Base-by-base conservation (phyloP, 2,329 filamentous ascomycete genomes). In the Aspergillus eucalypticola region DNA sequence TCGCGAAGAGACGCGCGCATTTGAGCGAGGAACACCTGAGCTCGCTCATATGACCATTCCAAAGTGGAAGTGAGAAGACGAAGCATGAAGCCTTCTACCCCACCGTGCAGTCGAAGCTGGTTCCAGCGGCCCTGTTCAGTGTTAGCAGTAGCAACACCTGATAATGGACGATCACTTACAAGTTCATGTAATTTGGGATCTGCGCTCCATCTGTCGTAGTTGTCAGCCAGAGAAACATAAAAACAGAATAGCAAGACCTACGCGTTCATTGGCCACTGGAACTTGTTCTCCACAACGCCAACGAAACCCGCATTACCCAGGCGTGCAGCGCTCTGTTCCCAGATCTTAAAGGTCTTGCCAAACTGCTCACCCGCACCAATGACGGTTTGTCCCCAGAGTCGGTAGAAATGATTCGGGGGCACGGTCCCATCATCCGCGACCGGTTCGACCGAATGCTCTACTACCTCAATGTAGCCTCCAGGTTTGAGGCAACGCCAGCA, bases 391-490 rank as follows among this genome's bases (percentile, higher is more conserved):
- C 66, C 66, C 66, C 66, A 68, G 3, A 55, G 29, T 2, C 58
- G 56, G 44, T 66, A 66, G 25, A 68, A 68, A 44, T 67, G 65
- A 48, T 61, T 41, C 5, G 60, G 39, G 1, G 49, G 60, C 53
- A 67, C 60, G 13, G 56, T 62, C 2, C 54, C 65, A 46, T 68
- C 67, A 27, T 68, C 66, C 17, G 64, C 60, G 38, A 65, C 54
- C 21, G 66, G 66, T 25, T 63, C 58, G 59, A 76, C 73, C 32
- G 67, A 67, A 44, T 76, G 72, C 54, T 78, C 77, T 42, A 75
- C 74, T n/a, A 75, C 68, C 64, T 79, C 77, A 7, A 78, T 70
- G 66, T 74, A 78, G 27, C 75, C 76, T 15, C 76, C 70, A 1
- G 71, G 71, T 42, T 69, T 65, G 8, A 72, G 51, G 10, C 59